Evolutionary conservation across 352 stramenopile genomes (phyloP), one percentile per base, ranked within the genome.

Genomic region (Phytophthora constricta): DNA sequence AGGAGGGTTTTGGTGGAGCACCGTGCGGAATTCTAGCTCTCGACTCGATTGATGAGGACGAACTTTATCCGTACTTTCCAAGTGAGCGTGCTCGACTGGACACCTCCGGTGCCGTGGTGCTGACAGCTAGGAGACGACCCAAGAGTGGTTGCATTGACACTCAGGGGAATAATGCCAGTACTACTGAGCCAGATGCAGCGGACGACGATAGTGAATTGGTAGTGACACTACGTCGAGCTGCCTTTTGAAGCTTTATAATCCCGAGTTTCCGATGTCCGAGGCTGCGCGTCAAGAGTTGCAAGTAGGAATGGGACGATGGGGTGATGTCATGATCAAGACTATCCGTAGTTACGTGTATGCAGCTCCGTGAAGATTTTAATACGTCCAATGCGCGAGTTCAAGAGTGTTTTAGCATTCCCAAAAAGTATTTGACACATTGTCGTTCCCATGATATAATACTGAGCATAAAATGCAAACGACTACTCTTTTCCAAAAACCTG

Each of bases 291-390:
- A 70, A 39, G 62, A 69, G 26, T 37, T 79, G 37, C 67, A 70
- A 25, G 58, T 55, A 5, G 60, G 68, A 4, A 75, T 77, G 34
- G 60, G 47, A 16, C 45, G 53, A 0, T 79, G 70, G 70, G 66
- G 55, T 2, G 56, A 77, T 28, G 66, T 75, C 4, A 63, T 79
- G 52, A 58, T 79, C 33, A 68, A 75, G n/a, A 59, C 47, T 1
- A 74, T 82, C 42, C 74, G 70, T 13, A 47, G 55, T 1, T 70
- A 64, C n/a, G 37, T 78, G 37, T 74, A 76, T 34, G 43, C 46
- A 14, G 41, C 48, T 11, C 31, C 33, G 3, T 62, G 22, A 42
- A 13, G 20, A 19, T 13, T 26, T 20, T 26, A 14, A 31, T 5
- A 47, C 19, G 10, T 34, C n/a, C n/a, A n/a, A n/a, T n/a, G n/a